Base-by-base conservation (phyloP, 371 early-diverging fungal species). In the Thermomucor indicae-seudaticae region DNA sequence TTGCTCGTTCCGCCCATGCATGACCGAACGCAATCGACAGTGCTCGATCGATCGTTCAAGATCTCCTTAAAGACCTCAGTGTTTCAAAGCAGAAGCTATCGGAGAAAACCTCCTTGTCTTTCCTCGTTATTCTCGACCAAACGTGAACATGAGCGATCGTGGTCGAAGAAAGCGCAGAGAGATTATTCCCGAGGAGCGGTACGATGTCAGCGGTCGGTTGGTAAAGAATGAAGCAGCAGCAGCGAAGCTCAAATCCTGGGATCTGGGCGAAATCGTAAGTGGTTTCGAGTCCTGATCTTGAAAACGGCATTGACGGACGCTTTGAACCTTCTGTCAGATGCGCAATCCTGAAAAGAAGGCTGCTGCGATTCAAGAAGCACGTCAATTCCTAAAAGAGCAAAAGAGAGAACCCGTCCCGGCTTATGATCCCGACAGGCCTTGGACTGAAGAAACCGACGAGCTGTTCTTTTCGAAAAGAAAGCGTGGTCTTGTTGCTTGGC, bases 361-460 rank as follows among this genome's bases (percentile, higher is more conserved):
- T 39, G 49, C 63, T 22, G 72, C 72, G 3, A 35, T 66, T 7
- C 63, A 58, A 41, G 62, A 61, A 22, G 77, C 73, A 4, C 72
- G 70, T 42, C 28, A 16, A 0, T 72, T 47, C 51, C 24, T 75
- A 20, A 75, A 70, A 43, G 37, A 32, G 0, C 46, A 58, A 37
- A 47, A 45, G 7, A 29, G 49, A 4, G 23, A 40, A 19, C 35
- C 54, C n/a, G 20, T n/a, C 6, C 20, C 40, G 16, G 50, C 47
- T 10, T 29, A 44, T 1, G 29, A 41, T 14, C 35, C 31, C 1
- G 44, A 51, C 6, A 43, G 32, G 7, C 61, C 65, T n/a, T 76
- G 77, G 77, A 66, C 65, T 23, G 53, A 60, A 29, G 64, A 65
- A 29, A 59, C 57, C 16, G 77, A 76, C 41, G 65, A 70, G 16